Evolutionary conservation across 352 stramenopile genomes (phyloP).

Genomic region (Phytophthora europaea): DNA sequence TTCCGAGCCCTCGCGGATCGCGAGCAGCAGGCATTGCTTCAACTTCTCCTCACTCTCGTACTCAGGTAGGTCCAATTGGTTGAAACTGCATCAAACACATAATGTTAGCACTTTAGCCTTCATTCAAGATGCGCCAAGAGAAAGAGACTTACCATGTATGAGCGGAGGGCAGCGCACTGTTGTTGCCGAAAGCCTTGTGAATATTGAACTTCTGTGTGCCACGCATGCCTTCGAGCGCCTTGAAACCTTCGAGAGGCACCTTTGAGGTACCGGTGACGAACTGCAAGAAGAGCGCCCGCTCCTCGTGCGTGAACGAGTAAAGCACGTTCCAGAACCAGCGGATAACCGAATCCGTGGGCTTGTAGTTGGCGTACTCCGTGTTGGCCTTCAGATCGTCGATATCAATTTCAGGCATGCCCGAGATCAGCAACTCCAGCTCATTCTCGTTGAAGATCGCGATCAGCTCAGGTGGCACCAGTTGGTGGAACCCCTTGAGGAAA

Average conservation of each 20-base stretch:
- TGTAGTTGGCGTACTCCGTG: slow-evolving; percentile 95
- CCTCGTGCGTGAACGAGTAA: slow-evolving; percentile 92
- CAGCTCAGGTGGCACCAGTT: slow-evolving; percentile 90
- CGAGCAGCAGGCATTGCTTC: slow-evolving; percentile 97
- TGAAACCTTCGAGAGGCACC: slow-evolving; percentile 98
- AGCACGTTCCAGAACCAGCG: slow-evolving; percentile 96
- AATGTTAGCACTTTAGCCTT: slow-evolving; percentile 13
- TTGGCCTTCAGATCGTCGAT: slow-evolving; percentile 95
- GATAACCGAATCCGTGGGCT: slow-evolving; percentile 90
- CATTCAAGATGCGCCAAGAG: not conserved
- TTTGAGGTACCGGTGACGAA: slow-evolving; percentile 95
- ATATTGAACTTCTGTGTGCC: slow-evolving; percentile 99
- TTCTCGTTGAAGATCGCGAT: slow-evolving; percentile 96
- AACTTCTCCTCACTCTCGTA: slow-evolving; percentile 99
- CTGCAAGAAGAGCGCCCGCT: slow-evolving; percentile 93
- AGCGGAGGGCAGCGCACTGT: slow-evolving; percentile 88
- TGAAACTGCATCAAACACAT: slow-evolving; percentile 90
- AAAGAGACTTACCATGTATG: slow-evolving; percentile 95
- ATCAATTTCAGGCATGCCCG: slow-evolving; percentile 95
- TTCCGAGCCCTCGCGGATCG: slow-evolving; percentile 98
- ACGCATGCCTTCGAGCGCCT: slow-evolving; percentile 98
- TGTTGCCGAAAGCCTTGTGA: slow-evolving; percentile 96
- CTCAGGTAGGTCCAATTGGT: slow-evolving; percentile 98
- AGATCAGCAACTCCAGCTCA: slow-evolving; percentile 94
- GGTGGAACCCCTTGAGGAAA: slow-evolving; percentile 93